Evolutionary conservation across 768 basidiomycete species (phyloP), one percentile per base, ranked within the genome.

Genomic region (Boletus rex-veris): DNA sequence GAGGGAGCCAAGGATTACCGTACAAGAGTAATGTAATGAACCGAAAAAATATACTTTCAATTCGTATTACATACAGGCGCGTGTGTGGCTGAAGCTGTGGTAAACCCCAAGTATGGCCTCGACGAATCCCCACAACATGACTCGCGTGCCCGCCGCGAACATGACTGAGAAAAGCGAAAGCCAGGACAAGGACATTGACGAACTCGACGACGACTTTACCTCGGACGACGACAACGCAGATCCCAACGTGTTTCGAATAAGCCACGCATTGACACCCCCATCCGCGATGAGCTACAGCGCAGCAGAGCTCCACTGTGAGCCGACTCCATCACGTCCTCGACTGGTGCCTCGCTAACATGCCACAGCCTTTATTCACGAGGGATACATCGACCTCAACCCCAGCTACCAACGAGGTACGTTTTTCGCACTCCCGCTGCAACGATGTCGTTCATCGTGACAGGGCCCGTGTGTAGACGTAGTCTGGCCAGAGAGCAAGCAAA

Each of bases 401-500:
- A 71, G 80, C 18, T 90, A 89, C 64, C 88, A 90, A 64, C 74
- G 88, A 77, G 88, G 87, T 83, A 50, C 52, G 74, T 61, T 2
- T 24, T 36, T 39, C 21, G 15, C 47, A 15, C 21, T 1, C 2
- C 24, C 8, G 1, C 52, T 33, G 38, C 40, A 18, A 7, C 24
- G 8, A 45, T 26, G 18, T 24, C 49, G 30, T 48, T 59, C 46
- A 51, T 47, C 45, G 2, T 50, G 21, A 49, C 37, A 43, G 28
- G 21, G 14, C 19, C 46, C 26, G 19, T 47, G 8, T 47, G 16
- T 41, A 91, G 90, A 87, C 52, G 75, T 92, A 18, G 90, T 92
- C 3, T 92, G 90, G 90, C 76, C 85, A 0, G 78, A 80, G 49
- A 65, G 67, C 42, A 90, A 90, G 60, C 86, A 90, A 60, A 75